Base-by-base conservation (phyloP, 164 flowering plant species). In the Aristolochia fimbriata region DNA sequence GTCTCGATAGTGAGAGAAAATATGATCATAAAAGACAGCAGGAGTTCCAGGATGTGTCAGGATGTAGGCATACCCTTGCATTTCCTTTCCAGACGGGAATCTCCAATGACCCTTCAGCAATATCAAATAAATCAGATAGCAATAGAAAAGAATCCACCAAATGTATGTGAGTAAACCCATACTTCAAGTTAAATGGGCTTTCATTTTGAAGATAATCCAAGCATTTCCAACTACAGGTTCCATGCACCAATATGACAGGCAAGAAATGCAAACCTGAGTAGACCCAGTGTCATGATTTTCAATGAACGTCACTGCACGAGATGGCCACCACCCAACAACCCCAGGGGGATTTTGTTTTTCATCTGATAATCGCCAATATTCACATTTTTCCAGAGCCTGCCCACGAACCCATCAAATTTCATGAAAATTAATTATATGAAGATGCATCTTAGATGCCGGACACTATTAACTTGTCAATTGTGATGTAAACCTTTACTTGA, bases 281-380 rank as follows among this genome's bases (percentile, higher is more conserved):
- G 99, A 93, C 22, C 99, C 99, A 41, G 99, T 93, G 74, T 93
- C 99, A 73, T 93, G 99, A 73, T 93, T 93, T 77, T 93, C 99
- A 69, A 93, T 85, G 56, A 93, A 93, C 59, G 99, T 93, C 59
- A 93, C 95, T 60, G 99, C 99, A 61, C 99, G 96, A 59, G 99
- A 93, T 0, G 97, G 95, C 99, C 99, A 93, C 99, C 99, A 93
- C 43, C 99, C 99, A 70, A 93, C 73, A 56, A 93, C 97, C n/a
- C 99, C 99, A 7, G 99, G 96, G 50, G 99, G 97, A 69, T 83
- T 88, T 58, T 96, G 93, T 71, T 83, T 86, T 65, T 70, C 61
- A 76, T 93, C 99, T 51, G 88, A 85, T 73, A 93, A 74, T 68
- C 99, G 76, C 99, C 97, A 93, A 75, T 93, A 93, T 71, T 93